Base-by-base conservation (phyloP, 768 basidiomycete genomes). In the Tephrocybe sp. region DNA sequence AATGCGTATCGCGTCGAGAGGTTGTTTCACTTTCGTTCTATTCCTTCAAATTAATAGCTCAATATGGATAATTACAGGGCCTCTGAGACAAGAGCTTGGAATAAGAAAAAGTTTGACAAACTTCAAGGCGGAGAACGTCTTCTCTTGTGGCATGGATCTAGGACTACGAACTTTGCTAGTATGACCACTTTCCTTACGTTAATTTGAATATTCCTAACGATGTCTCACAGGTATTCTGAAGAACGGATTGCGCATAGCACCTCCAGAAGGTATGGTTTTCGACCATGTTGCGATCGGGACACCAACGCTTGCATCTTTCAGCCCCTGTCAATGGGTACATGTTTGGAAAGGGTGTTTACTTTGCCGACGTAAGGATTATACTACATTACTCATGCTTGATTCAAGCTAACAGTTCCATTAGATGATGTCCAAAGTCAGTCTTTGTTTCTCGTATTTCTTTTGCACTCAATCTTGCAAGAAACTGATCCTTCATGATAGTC, bases 301-400 rank as follows among this genome's bases (percentile, higher is more conserved):
- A 34, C 53, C 14, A 53, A 22, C 10, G 13, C 13, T 16, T n/a
- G 11, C 32, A 51, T 5, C 46, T 30, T 50, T 14, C 49, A 77
- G 79, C 78, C 6, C 78, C 77, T 48, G 75, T 76, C 20, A 76
- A 73, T 55, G 79, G 77, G 60, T 82, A 81, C 60, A 84, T 83
- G 83, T 84, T 84, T 60, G 83, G 83, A 46, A 83, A 84, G 64
- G 83, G 80, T 39, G 78, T 82, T 32, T 83, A 84, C 62, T 82
- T 84, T 48, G 82, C 82, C 4, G 82, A 83, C 64, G 80, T 80
- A 54, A 61, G 77, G 54, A 12, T 22, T 13, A 10, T 31, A 9
- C 39, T 39, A 33, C 19, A 59, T 11, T 22, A 32, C 31, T 40
- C 14, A 22, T 34, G 19, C 2, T 56, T 14, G 46, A 45, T 41